These are phyloP conservation scores for Clitopilus hobsonii DNA, from an alignment of 768 basidiomycete genomes.

Conservation along the genomic window DNA sequence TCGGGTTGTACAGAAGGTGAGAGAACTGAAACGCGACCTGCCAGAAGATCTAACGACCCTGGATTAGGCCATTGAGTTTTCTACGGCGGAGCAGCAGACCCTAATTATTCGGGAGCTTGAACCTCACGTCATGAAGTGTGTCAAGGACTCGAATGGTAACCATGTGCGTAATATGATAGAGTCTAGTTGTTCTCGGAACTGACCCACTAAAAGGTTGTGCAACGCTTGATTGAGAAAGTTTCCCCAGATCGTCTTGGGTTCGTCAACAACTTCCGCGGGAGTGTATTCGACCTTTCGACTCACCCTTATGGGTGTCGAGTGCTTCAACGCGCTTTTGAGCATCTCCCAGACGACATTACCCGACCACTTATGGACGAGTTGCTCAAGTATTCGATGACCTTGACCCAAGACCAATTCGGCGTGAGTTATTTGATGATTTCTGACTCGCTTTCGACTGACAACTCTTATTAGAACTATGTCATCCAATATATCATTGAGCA, in stretches of 20 bases:
- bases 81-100: constrained; percentile 74
- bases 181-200: no score
- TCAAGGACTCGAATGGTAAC: constrained; percentile 90
- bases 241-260: constrained; percentile 73
- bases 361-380: constrained; percentile 80
- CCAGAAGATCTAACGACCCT: not conserved
- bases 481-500: constrained; percentile 89
- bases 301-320: constrained; percentile 96
- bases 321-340: constrained; percentile 87
- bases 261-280: constrained; percentile 69
- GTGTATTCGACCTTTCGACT: constrained; percentile 75
- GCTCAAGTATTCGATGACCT: constrained; percentile 57
- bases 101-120: constrained; percentile 76
- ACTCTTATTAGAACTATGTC: constrained; percentile 73
- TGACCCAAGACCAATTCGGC: constrained; percentile 92
- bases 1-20: constrained; percentile 89
- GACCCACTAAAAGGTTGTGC: constrained; percentile 60
- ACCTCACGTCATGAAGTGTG: constrained; percentile 75
- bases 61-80: constrained; percentile 76
- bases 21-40: not conserved
- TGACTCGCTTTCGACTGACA: constrained; percentile 10
- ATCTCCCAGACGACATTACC: constrained; percentile 64
- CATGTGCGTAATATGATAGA: constrained; percentile 79
- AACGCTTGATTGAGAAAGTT: constrained; percentile 84
- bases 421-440: constrained; percentile 36